Conservation (phyloP, 495 filamentous ascomycete species). For the Penicillium lagena region DNA sequence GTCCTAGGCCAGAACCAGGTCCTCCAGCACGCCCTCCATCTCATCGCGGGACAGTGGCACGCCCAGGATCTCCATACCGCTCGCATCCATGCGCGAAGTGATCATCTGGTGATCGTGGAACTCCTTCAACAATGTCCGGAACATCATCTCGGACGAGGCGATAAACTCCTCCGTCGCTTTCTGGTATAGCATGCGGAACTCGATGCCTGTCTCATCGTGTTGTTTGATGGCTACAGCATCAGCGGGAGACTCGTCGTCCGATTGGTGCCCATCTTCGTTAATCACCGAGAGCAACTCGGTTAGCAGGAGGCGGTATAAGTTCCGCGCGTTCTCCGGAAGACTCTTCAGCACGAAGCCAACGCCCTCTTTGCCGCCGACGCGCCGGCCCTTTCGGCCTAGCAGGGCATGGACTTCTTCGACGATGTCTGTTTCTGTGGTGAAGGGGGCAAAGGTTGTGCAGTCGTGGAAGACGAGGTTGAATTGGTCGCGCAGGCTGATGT, state of each 20-base stretch:
- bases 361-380: constrained; percentile 83
- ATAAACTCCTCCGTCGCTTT: constrained; percentile 96
- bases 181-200: constrained; percentile 87
- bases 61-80: constrained; percentile 77
- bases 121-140: constrained; percentile 89
- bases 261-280: constrained; percentile 36
- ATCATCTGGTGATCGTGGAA: constrained; percentile 98
- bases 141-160: constrained; percentile 92
- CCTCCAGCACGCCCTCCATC: constrained; percentile 82
- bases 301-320: constrained; percentile 75
- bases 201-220: constrained; percentile 54
- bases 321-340: constrained; percentile 86
- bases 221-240: constrained; percentile 21
- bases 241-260: constrained; percentile 33
- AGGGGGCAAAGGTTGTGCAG: constrained; percentile 80
- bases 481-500: constrained; percentile 66
- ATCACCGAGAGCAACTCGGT: constrained; percentile 73
- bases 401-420: constrained; percentile 84
- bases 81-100: constrained; percentile 72
- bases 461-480: constrained; percentile 91
- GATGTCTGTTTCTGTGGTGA: constrained; percentile 63
- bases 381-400: constrained; percentile 74
- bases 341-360: constrained; percentile 85
- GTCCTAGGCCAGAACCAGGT: constrained; percentile 49
- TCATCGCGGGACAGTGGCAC: constrained; percentile 85